Base-by-base conservation (phyloP, 495 filamentous ascomycete species). In the Aspergillus homomorphus region DNA sequence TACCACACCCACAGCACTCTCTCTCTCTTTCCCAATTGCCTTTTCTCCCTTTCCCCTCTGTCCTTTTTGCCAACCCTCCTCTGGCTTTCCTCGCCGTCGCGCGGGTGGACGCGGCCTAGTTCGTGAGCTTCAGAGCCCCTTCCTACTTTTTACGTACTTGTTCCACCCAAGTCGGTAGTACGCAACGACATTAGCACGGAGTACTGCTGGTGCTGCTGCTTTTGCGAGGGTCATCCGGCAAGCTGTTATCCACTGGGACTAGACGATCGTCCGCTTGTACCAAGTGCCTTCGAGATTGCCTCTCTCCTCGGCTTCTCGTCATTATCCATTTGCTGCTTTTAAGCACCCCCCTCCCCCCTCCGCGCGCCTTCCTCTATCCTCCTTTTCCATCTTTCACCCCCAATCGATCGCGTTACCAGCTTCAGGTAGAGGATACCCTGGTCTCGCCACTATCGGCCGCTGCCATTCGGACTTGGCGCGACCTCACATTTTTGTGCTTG, bases 321-420 rank as follows among this genome's bases (percentile, higher is more conserved):
- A 20, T 7, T 15, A 19, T 53, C 41, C 54, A 43, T 55, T 23
- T 53, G 48, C 49, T 42, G 50, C 42, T 44, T 52, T 38, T 53
- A 45, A 51, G 52, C 58, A 45, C 42, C 45, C 53, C 38, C 22
- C 51, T 51, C 14, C 24, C 19, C 38, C 43, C 19, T 28, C 54
- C 22, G 10, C 15, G 42, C 59, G 30, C 41, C 49, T 20, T 43
- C 21, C 28, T 57, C 55, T n/a, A 1, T 51, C 30, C 20, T 58
- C 51, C 18, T 54, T 56, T 52, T 26, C 48, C 45, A 53, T 20
- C 23, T 53, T 33, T 59, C 53, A 24, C 42, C 44, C 43, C 18
- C 26, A 53, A 42, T 51, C 45, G 49, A 26, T 43, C 50, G 24
- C 18, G 28, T 57, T 45, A 33, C 46, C n/a, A 3, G 20, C 18